Conservation (phyloP, 2,329 filamentous ascomycete species). For the Colletotrichum sp. region DNA sequence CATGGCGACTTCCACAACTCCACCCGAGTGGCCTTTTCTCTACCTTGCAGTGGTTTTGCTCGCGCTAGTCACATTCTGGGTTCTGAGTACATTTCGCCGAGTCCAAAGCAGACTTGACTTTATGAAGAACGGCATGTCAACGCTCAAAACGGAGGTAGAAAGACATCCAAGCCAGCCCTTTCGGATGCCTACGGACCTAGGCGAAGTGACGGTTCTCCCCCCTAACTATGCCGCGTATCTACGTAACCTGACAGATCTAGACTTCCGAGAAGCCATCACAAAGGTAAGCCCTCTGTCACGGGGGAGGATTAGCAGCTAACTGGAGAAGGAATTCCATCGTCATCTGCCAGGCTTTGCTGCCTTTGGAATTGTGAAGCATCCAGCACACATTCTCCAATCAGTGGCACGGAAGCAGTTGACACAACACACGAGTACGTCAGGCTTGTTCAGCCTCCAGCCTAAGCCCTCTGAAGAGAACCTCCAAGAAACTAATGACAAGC, state of each 20-base stretch:
- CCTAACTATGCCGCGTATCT: not conserved
- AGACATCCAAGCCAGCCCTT: not conserved
- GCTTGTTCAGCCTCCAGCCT: not conserved
- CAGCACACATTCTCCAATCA: not conserved
- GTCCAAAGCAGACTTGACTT: not conserved
- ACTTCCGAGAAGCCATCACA: not conserved
- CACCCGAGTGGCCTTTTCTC: accelerated
- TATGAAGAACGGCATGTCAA: not conserved
- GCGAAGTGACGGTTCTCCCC: not conserved
- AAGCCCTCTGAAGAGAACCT: not conserved
- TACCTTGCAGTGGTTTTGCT: not conserved
- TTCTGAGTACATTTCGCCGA: not conserved
- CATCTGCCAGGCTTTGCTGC: not conserved
- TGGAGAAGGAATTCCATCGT: not conserved
- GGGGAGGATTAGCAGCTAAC: not conserved
- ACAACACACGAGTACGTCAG: not conserved
- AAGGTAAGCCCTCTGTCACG: not conserved
- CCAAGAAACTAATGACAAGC: not conserved
- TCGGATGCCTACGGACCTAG: not conserved
- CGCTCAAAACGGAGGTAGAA: not conserved
- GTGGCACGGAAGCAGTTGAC: not conserved
- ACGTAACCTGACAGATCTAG: not conserved
- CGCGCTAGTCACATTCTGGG: accelerated
- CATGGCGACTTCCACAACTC: not conserved
- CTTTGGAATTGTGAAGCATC: not conserved